These are phyloP conservation scores for Dothideomycetes sp. DNA, from an alignment of 2,329 filamentous ascomycete genomes.

Conservation along the genomic window DNA sequence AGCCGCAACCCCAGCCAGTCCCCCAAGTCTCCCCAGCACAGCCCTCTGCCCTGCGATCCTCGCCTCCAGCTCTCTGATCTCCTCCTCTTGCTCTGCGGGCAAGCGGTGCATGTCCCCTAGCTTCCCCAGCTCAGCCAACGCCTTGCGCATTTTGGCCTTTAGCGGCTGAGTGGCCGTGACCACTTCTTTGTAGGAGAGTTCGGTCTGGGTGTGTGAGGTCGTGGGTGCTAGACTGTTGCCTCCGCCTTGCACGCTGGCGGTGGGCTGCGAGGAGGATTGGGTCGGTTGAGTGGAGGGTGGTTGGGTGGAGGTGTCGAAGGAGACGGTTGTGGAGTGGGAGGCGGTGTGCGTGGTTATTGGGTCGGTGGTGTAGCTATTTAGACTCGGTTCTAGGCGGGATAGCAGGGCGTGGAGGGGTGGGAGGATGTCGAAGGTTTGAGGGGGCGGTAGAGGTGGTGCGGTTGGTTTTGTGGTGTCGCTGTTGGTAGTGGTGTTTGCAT, in stretches of 20 bases:
- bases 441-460: conserved; percentile 60
- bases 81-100: conserved; percentile 57
- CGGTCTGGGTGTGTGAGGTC: not conserved
- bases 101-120: conserved; percentile 61
- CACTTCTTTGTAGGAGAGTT: conserved; percentile 61
- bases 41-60: conserved; percentile 52
- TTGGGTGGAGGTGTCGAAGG: conserved; percentile 2
- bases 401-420: conserved; percentile 73
- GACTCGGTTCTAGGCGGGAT: conserved; percentile 44
- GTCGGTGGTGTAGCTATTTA: conserved; percentile 4
- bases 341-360: not conserved
- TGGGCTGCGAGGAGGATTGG: not conserved
- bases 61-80: conserved; percentile 56
- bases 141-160: conserved; percentile 67
- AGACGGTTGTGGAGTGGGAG: too few species aligned
- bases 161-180: conserved; percentile 61
- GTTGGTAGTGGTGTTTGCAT: too few species aligned
- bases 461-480: too few species aligned
- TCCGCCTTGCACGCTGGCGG: not conserved
- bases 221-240: not conserved
- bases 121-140: conserved; percentile 52
- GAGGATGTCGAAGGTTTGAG: conserved; percentile 75
- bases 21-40: conserved; percentile 44
- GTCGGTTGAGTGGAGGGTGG: conserved; percentile 1
- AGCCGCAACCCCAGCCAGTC: conserved; percentile 27